Evolutionary conservation across 768 basidiomycete species (phyloP), one percentile per base, ranked within the genome.

Genomic region (Boletus barrowsii): DNA sequence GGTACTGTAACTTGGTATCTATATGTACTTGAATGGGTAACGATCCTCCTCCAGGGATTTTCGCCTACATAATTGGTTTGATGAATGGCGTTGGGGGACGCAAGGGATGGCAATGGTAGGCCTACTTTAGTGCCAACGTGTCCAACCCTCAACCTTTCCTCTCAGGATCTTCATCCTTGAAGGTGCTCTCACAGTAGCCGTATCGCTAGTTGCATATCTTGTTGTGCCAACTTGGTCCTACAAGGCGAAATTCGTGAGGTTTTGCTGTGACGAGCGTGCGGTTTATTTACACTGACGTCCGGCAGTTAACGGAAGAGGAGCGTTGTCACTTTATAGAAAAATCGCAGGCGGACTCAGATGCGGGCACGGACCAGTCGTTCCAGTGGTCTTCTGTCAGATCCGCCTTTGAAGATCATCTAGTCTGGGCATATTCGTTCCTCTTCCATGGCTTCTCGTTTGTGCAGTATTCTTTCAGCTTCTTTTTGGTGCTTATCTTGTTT

Each of bases 361-460:
- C 81, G 3, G 80, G 72, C 1, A 71, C 75, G 35, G 60, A 75
- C 18, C 84, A 86, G 58, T 71, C 70, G 24, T 86, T 87, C 53
- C 72, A 78, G 36, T 86, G 84, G 83, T 59, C 66, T 40, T 82
- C 78, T 43, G 83, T 84, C 39, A 69, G 71, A 14, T 81, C 83
- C 56, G 82, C 83, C 8, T 72, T 83, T 56, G 75, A 69, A 43
- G 82, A 87, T 57, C 83, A 79, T 53, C 69, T 84, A 15, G 79
- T 82, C 14, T 83, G 82, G 80, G 78, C 72, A 5, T 86, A 86
- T 62, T 81, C 81, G 0, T 60, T 83, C 18, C 70, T 84, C 1
- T 84, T 84, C 67, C 83, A 85, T 55, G 83, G 80, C 1, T 83
- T 80, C 59, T 78, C 84, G 3, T 83, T 83, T 58, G 81, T 78